Evolutionary conservation across 306 rosid genomes (phyloP).

Genomic region (Senna siamea): DNA sequence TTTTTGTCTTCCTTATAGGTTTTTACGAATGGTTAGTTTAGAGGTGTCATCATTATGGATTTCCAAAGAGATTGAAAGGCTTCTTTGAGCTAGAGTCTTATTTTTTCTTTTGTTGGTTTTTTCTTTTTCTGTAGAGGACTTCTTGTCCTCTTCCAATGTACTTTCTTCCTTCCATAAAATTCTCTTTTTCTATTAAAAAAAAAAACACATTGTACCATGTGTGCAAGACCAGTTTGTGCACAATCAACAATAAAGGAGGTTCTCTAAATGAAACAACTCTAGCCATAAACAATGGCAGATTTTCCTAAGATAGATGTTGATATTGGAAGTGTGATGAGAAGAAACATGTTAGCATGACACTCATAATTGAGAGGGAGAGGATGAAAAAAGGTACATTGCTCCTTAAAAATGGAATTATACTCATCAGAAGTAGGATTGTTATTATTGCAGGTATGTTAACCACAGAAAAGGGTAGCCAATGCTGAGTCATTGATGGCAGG

Average conservation of each 20-base stretch:
- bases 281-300: not conserved
- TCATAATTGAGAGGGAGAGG: not conserved
- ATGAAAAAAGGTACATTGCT: not conserved
- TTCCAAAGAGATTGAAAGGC: too few relatives aligned
- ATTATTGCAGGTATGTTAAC: not conserved
- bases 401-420: not conserved
- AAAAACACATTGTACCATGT: slow-evolving; percentile 8
- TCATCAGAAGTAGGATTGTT: too few relatives aligned
- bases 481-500: not conserved
- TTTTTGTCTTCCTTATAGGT: too few relatives aligned
- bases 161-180: too few relatives aligned
- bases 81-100: too few relatives aligned
- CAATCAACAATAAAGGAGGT: not conserved
- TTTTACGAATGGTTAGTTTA: too few relatives aligned
- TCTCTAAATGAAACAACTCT: not conserved
- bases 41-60: too few relatives aligned
- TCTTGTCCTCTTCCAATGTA: too few relatives aligned
- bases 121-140: too few relatives aligned
- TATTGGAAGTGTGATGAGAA: not conserved
- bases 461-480: not conserved
- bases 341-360: not conserved
- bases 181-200: too few relatives aligned
- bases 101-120: too few relatives aligned
- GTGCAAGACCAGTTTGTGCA: slow-evolving; percentile 30
- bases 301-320: not conserved